These are phyloP conservation scores for Capsicum chinense DNA, from an alignment of 257 asterid species.

Conservation along the genomic window DNA sequence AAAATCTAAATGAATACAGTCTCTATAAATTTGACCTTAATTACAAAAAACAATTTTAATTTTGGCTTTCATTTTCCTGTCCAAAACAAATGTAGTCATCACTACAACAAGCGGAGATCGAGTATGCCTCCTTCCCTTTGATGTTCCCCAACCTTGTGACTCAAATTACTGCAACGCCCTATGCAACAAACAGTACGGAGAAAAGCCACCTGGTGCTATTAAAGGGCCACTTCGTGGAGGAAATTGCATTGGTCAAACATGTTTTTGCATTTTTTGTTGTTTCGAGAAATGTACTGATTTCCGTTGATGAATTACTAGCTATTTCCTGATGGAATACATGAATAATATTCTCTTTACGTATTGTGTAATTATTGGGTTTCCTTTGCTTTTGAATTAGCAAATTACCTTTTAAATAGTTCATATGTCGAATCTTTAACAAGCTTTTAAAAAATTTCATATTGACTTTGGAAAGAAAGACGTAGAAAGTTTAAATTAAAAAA, in stretches of 20 bases:
- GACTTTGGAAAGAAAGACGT: background rate
- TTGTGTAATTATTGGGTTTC: background rate
- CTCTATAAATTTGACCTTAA: too few relatives aligned
- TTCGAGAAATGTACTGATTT: background rate
- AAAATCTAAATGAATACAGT: too few relatives aligned
- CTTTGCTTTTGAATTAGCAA: background rate
- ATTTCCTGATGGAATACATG: background rate
- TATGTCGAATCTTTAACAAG: background rate
- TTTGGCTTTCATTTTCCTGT: background rate
- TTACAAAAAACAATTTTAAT: too few relatives aligned
- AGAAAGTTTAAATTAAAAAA: background rate
- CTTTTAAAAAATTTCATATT: background rate
- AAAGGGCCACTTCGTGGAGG: slow-evolving; percentile 9
- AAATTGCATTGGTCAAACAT: background rate
- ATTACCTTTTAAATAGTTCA: background rate
- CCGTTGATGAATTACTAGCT: background rate
- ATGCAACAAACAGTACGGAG: background rate
- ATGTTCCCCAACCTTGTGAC: background rate
- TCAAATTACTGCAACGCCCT: background rate
- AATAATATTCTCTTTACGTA: background rate
- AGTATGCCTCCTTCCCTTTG: background rate
- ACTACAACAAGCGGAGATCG: background rate
- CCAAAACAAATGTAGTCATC: background rate
- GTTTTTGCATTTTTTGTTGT: slow-evolving; percentile 18
- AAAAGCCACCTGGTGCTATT: background rate